A percentile compares a stretch with the other conserved stretches of the same genome.
Evolutionary conservation across 2,329 filamentous ascomycete genomes (phyloP).

Genomic region (Malbranchea cinnamomea): DNA sequence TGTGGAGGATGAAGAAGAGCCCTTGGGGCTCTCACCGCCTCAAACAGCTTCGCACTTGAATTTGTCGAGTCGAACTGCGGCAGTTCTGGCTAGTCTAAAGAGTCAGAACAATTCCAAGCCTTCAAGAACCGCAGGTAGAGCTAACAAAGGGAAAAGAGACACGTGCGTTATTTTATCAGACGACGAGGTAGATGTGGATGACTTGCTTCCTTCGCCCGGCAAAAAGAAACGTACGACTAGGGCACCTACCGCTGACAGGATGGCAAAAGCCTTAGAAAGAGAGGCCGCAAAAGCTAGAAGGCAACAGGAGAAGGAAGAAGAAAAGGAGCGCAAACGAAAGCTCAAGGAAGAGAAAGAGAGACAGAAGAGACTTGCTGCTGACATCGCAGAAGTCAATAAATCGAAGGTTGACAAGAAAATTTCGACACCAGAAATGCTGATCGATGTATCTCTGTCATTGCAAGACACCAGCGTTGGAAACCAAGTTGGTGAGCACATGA

Average conservation of each 20-base stretch:
- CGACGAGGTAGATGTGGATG: neutral
- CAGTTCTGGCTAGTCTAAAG: conserved; percentile 22
- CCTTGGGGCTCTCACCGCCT: conserved; percentile 13
- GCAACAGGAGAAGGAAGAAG: conserved; percentile 41
- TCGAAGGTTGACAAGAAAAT: conserved; percentile 57
- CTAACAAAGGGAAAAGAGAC: conserved; percentile 6
- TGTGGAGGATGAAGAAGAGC: conserved; percentile 8
- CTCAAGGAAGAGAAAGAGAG: conserved; percentile 41
- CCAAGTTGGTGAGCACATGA: conserved; percentile 30
- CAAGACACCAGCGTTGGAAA: conserved; percentile 30
- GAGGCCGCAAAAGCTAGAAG: conserved; percentile 33
- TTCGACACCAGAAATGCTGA: conserved; percentile 62
- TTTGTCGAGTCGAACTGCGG: conserved; percentile 28
- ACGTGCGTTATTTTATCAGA: conserved; percentile 3
- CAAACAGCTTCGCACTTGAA: conserved; percentile 10
- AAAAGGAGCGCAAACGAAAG: conserved; percentile 34
- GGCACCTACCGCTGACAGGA: conserved; percentile 18
- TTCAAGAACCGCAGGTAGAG: conserved; percentile 8
- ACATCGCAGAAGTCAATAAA: conserved; percentile 60
- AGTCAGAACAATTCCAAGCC: conserved; percentile 6
- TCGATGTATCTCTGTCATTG: conserved; percentile 49
- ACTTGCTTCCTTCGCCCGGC: neutral
- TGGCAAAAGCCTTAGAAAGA: conserved; percentile 39
- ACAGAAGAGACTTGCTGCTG: conserved; percentile 50
- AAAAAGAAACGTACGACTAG: conserved; percentile 29